Conservation (phyloP, 208 protist genomes). For the Porcisia hertigi region DNA sequence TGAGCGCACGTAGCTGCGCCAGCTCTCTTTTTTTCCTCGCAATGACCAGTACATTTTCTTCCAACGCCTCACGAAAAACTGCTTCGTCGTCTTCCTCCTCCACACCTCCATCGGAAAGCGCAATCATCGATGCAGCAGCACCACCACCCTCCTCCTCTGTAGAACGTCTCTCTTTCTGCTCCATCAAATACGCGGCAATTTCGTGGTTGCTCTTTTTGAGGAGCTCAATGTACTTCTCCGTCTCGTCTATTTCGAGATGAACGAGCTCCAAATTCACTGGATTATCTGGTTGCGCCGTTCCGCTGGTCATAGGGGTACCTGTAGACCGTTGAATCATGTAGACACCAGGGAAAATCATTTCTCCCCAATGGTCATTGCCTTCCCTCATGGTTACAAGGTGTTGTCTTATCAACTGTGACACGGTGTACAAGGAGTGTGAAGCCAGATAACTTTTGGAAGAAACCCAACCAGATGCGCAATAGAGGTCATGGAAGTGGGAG, state of each 20-base stretch:
- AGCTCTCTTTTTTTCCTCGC: conserved; percentile 35
- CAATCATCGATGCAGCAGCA: conserved; percentile 10
- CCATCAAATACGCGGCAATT: conserved; percentile 40
- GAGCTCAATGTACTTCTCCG: conserved; percentile 51
- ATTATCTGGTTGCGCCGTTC: conserved; percentile 18
- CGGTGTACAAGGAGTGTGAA: background rate
- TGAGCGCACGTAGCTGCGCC: conserved; percentile 22
- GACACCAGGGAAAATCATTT: conserved; percentile 80
- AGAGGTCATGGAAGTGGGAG: background rate
- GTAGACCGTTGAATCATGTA: conserved; percentile 70
- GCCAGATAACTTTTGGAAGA: background rate
- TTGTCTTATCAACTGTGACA: background rate
- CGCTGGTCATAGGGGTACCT: background rate
- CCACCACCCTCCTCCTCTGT: conserved; percentile 19
- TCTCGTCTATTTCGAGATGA: conserved; percentile 61
- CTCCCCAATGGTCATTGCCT: conserved; percentile 49
- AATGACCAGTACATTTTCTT: conserved; percentile 40
- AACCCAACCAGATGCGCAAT: background rate
- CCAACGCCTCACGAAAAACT: conserved; percentile 35
- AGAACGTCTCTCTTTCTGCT: conserved; percentile 8
- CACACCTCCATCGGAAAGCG: conserved; percentile 5
- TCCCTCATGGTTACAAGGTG: conserved; percentile 16
- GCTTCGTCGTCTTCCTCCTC: conserved; percentile 30
- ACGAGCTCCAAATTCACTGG: conserved; percentile 57
- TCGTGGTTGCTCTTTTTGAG: conserved; percentile 66